A percentile compares a stretch with the other conserved stretches of the same genome.
Conservation (phyloP, 495 filamentous ascomycete genomes). For the Hypoxylon fuscum region DNA sequence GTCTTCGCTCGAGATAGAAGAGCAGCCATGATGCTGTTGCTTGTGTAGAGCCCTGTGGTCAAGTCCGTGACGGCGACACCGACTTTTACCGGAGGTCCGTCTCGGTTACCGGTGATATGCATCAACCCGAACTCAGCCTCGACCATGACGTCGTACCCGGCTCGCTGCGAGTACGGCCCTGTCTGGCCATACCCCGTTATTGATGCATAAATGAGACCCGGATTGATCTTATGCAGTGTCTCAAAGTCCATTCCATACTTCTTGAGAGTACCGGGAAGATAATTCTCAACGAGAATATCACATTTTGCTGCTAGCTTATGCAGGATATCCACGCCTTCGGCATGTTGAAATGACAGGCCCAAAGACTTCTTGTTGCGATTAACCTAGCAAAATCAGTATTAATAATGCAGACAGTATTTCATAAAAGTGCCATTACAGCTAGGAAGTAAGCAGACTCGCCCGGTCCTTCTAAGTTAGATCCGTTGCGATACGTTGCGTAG, state of each 20-base stretch:
- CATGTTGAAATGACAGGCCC: constrained; percentile 87
- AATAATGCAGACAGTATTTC: background rate
- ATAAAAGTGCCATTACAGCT: constrained; percentile 61
- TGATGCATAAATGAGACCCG: constrained; percentile 71
- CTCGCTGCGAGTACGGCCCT: constrained; percentile 86
- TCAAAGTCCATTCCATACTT: constrained; percentile 92
- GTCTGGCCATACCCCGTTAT: constrained; percentile 84
- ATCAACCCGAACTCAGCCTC: constrained; percentile 98
- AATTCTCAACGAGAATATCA: constrained; percentile 97
- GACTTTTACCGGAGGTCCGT: constrained; percentile 95
- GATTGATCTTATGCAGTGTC: constrained; percentile 80
- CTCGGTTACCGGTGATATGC: constrained; percentile 92
- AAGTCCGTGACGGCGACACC: constrained; percentile 96
- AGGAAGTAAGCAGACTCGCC: constrained; percentile 97
- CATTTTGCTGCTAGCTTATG: constrained; percentile 84
- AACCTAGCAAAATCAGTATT: constrained; percentile 61
- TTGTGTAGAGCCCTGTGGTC: constrained; percentile 96
- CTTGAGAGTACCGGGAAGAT: constrained; percentile 87
- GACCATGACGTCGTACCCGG: constrained; percentile 99
- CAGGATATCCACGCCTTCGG: constrained; percentile 82
- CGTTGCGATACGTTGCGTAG: constrained; percentile 77
- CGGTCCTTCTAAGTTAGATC: constrained; percentile 69
- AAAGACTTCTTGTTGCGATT: constrained; percentile 98
- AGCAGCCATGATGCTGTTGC: constrained; percentile 95
- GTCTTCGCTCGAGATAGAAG: constrained; percentile 70